Evolutionary conservation across 2,329 filamentous ascomycete genomes (phyloP).

Genomic region (Chaetomium strumarium): DNA sequence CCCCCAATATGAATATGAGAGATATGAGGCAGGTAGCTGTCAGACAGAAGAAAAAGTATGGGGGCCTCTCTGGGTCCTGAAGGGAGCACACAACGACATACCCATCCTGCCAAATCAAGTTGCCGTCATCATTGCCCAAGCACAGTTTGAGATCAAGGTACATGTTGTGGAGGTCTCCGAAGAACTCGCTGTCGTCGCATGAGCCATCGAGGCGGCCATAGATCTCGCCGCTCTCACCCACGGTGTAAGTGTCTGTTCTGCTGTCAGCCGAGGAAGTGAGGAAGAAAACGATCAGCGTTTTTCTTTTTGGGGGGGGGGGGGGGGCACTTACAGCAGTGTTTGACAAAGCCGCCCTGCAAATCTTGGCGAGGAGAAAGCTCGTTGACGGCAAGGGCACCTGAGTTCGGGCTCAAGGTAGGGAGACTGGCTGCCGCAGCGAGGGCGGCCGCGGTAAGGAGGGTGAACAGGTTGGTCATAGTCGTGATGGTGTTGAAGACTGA

Average conservation of each 20-base stretch:
- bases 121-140: background rate
- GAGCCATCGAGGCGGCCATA: background rate
- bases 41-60: background rate
- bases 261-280: background rate
- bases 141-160: slow-evolving; percentile 5
- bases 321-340: background rate
- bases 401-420: background rate
- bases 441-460: background rate
- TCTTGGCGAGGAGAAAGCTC: background rate
- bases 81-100: background rate
- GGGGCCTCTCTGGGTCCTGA: too few relatives aligned
- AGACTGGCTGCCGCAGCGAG: background rate
- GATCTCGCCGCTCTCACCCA: background rate
- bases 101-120: background rate
- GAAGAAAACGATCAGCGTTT: too few relatives aligned
- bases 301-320: too few relatives aligned
- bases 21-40: too few relatives aligned
- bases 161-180: background rate
- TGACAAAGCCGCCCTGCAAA: background rate
- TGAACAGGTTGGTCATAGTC: background rate
- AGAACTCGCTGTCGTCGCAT: background rate
- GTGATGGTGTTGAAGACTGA: background rate
- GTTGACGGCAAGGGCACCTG: background rate
- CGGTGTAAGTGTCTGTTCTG: background rate
- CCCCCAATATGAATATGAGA: background rate